Percentiles rank a stretch among this genome's conserved stretches.
Conservation (phyloP, 2,329 filamentous ascomycete species). For the Byssothecium circinans region DNA sequence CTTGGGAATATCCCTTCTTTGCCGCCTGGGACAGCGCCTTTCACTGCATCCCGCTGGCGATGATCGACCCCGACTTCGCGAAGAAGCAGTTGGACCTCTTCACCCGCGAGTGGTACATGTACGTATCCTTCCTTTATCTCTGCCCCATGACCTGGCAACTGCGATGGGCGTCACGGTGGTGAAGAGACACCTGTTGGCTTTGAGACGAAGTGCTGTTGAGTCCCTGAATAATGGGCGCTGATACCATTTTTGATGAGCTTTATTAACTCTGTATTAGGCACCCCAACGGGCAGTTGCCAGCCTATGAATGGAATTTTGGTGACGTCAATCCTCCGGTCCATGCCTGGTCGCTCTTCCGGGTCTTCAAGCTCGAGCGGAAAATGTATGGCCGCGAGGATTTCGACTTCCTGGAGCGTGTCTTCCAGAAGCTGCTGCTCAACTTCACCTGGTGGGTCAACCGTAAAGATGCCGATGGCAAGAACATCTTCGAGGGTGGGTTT, state of each 20-base stretch:
- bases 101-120: conserved; percentile 92
- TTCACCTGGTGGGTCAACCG: conserved; percentile 99
- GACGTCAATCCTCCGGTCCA: conserved; percentile 97
- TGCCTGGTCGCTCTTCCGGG: conserved; percentile 92
- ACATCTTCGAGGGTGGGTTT: conserved; percentile 96
- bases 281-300: conserved; percentile 90
- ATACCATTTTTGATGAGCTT: no score
- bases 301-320: conserved; percentile 96
- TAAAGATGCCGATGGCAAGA: conserved; percentile 92
- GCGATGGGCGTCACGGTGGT: no score
- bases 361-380: conserved; percentile 98
- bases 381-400: conserved; percentile 93
- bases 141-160: no score
- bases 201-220: no score
- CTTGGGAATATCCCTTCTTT: conserved; percentile 98
- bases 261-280: conserved; percentile 61
- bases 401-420: conserved; percentile 93
- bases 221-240: no score
- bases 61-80: conserved; percentile 97
- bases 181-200: no score
- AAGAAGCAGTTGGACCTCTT: conserved; percentile 98
- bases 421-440: conserved; percentile 93
- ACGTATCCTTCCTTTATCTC: no score
- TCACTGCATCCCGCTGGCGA: conserved; percentile 91
- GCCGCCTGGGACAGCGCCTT: conserved; percentile 97